Conservation (phyloP, 148 eudicot species). For the Persicaria maculosa region DNA sequence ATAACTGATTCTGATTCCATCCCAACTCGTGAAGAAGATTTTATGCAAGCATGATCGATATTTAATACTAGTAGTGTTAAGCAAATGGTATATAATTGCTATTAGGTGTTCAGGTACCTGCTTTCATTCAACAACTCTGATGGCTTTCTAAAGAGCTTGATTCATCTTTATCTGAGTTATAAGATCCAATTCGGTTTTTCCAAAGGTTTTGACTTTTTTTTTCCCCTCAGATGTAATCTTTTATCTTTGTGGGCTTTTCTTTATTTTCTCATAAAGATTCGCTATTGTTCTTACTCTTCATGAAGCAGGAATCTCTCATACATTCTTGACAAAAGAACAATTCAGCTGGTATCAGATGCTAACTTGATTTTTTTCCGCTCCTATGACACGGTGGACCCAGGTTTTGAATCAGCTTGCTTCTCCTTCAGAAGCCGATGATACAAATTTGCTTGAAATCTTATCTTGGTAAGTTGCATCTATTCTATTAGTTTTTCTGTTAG, state of each 20-base stretch:
- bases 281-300: neutral
- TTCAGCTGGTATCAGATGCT: constrained; percentile 44
- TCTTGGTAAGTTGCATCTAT: constrained; percentile 27
- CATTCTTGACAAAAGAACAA: constrained; percentile 42
- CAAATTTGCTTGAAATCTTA: constrained; percentile 23
- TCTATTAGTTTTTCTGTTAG: neutral
- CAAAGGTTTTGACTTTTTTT: constrained; percentile 26
- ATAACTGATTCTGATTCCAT: neutral
- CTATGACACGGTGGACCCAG: constrained; percentile 32
- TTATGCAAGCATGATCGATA: neutral
- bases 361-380: constrained; percentile 38
- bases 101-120: constrained; percentile 32
- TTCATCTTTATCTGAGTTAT: constrained; percentile 33
- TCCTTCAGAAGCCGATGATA: constrained; percentile 18
- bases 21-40: neutral
- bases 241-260: neutral
- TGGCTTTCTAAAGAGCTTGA: constrained; percentile 38
- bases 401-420: constrained; percentile 29
- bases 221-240: neutral
- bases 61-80: neutral
- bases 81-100: neutral
- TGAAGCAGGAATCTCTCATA: constrained; percentile 43
- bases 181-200: constrained; percentile 32
- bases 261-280: neutral
- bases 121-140: constrained; percentile 21